Conservation (phyloP, 2,329 filamentous ascomycete species). For the Alternaria angustiovoidea region DNA sequence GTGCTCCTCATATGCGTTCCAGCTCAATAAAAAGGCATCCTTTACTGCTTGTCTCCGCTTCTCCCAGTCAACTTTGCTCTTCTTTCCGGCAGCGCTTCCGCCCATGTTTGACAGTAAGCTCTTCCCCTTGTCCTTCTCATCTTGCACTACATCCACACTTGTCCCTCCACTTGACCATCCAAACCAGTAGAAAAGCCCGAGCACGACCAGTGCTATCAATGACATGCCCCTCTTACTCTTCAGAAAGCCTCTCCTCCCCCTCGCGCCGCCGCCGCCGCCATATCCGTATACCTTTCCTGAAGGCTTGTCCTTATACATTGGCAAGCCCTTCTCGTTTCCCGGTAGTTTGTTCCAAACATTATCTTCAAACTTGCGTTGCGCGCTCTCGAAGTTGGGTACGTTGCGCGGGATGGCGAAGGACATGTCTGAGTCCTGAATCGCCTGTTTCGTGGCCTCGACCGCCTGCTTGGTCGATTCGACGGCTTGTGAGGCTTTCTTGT, state of each 20-base stretch:
- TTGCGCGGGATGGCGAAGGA: constrained; percentile 54
- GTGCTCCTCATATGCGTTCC: constrained; percentile 90
- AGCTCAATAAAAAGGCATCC: constrained; percentile 89
- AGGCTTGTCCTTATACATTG: constrained; percentile 99
- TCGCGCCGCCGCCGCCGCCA: constrained; percentile 62
- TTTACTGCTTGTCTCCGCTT: constrained; percentile 81
- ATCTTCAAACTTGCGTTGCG: constrained; percentile 52
- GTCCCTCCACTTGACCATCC: constrained; percentile 56
- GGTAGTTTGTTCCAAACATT: constrained; percentile 63
- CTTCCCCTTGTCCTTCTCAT: constrained; percentile 46
- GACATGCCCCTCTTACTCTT: constrained; percentile 69
- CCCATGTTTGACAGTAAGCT: constrained; percentile 42
- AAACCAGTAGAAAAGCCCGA: constrained; percentile 73
- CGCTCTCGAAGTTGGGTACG: constrained; percentile 53
- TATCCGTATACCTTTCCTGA: constrained; percentile 66
- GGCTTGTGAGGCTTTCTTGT: constrained; percentile 33
- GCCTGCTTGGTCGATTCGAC: constrained; percentile 43
- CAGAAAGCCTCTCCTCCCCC: constrained; percentile 60
- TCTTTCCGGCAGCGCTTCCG: constrained; percentile 38
- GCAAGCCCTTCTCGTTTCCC: constrained; percentile 69
- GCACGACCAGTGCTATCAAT: constrained; percentile 61
- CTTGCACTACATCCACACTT: constrained; percentile 39
- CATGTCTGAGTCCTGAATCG: constrained; percentile 50
- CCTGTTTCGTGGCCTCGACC: constrained; percentile 43
- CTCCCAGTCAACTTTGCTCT: constrained; percentile 71